Percentiles rank a stretch among this genome's conserved stretches.
These are phyloP conservation scores for Bolboschoenoplectus hybrid DNA, from an alignment of 202 grass and related monocot species.

Conservation along the genomic window DNA sequence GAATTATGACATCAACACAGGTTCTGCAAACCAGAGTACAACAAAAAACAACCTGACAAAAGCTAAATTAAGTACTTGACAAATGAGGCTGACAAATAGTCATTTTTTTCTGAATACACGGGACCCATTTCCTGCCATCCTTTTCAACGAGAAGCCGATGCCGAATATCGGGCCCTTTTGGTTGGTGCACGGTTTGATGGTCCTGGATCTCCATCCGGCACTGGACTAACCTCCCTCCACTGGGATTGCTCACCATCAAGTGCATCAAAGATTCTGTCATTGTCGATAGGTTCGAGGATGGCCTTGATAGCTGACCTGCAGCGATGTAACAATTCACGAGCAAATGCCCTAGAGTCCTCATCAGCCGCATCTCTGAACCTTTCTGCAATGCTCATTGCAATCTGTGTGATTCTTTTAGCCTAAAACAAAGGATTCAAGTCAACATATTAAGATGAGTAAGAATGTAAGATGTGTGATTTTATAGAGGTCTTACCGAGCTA, in stretches of 20 bases:
- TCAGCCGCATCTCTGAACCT: constrained; percentile 19
- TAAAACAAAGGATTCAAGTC: background rate
- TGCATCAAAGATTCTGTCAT: background rate
- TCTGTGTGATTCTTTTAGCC: background rate
- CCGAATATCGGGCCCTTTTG: background rate
- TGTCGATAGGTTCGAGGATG: background rate
- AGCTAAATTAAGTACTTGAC: background rate
- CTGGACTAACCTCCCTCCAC: background rate
- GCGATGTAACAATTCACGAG: background rate
- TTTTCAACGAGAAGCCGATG: background rate
- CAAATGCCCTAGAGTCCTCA: constrained; percentile 11
- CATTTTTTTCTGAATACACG: background rate
- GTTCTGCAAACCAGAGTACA: background rate
- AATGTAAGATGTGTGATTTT: background rate
- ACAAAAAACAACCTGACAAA: background rate
- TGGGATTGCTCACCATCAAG: background rate
- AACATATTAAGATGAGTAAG: background rate
- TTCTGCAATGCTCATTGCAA: constrained; percentile 1
- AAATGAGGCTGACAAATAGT: background rate
- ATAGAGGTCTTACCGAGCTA: background rate
- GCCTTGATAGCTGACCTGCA: background rate
- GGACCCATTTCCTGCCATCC: background rate
- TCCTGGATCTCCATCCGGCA: constrained; percentile 16
- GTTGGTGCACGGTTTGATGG: background rate
- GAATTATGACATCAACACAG: background rate